Evolutionary conservation across 306 rosid genomes (phyloP).

Genomic region (Malus orientalis): DNA sequence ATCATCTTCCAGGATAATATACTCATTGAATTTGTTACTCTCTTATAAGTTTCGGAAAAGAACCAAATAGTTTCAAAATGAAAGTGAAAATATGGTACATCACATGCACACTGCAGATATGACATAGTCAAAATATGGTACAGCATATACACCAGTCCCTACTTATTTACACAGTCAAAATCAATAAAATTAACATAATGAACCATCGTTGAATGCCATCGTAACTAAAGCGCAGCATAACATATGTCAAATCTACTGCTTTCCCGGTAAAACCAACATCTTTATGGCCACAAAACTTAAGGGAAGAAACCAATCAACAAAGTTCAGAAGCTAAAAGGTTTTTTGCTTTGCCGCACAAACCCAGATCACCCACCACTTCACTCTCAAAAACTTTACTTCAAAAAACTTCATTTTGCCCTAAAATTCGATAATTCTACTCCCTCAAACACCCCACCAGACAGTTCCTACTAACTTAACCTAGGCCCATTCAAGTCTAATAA

Average conservation of each 20-base stretch:
- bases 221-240: not conserved
- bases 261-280: not conserved
- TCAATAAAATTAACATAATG: not conserved
- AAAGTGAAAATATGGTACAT: too few relatives aligned
- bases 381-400: not conserved
- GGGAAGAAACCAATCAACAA: not conserved
- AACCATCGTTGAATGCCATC: not conserved
- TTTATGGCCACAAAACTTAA: not conserved
- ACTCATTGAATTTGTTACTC: too few relatives aligned
- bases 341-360: not conserved
- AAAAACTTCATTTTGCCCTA: not conserved
- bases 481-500: not conserved
- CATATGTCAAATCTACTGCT: not conserved
- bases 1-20: too few relatives aligned
- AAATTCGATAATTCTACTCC: not conserved
- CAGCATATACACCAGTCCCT: not conserved
- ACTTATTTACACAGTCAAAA: not conserved
- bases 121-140: too few relatives aligned
- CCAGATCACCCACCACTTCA: not conserved
- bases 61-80: too few relatives aligned
- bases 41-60: too few relatives aligned
- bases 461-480: not conserved
- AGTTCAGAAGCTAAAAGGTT: not conserved
- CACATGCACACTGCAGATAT: too few relatives aligned
- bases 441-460: not conserved